Conservation (phyloP, 345 rosid species). For the Citrus glauca region DNA sequence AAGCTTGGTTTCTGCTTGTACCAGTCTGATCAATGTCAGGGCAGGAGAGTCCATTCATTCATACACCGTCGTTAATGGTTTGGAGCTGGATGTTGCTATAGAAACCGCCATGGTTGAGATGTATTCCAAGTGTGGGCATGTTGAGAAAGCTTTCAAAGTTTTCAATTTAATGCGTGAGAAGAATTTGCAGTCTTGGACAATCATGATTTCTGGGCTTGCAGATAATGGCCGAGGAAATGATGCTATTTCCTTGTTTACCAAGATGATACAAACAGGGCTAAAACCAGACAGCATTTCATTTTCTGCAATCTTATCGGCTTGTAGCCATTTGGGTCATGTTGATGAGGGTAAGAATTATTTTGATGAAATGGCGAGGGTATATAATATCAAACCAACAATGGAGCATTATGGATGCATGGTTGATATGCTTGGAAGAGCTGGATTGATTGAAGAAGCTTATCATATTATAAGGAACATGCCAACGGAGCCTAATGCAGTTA, state of each 20-base stretch:
- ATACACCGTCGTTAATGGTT: slow-evolving; percentile 16
- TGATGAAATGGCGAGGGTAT: slow-evolving; percentile 8
- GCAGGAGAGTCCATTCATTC: slow-evolving; percentile 34
- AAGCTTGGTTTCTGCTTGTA: slow-evolving; percentile 34
- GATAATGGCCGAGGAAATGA: slow-evolving; percentile 20
- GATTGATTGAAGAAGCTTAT: slow-evolving; percentile 29
- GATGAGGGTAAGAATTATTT: slow-evolving; percentile 21
- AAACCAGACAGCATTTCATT: slow-evolving; percentile 27
- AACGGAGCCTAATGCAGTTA: slow-evolving; percentile 24
- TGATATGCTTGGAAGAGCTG: slow-evolving; percentile 36
- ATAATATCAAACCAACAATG: slow-evolving; percentile 21
- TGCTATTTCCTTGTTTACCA: slow-evolving; percentile 17
- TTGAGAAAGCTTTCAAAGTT: slow-evolving; percentile 29
- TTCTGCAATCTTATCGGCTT: slow-evolving; percentile 26
- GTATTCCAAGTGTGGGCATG: slow-evolving; percentile 50
- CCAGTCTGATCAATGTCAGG: slow-evolving; percentile 19
- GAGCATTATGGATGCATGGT: slow-evolving; percentile 37
- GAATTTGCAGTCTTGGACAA: slow-evolving; percentile 47
- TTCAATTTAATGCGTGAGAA: slow-evolving; percentile 30
- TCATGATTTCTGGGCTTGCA: slow-evolving; percentile 43
- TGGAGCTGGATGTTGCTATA: slow-evolving; percentile 32
- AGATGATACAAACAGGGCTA: slow-evolving; percentile 19
- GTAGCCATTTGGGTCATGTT: slow-evolving; percentile 32
- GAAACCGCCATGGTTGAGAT: slow-evolving; percentile 52
- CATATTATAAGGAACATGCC: slow-evolving; percentile 25